Evolutionary conservation across 1,139 yeast genomes (phyloP).

Genomic region (Saccharomyces uvarum): DNA sequence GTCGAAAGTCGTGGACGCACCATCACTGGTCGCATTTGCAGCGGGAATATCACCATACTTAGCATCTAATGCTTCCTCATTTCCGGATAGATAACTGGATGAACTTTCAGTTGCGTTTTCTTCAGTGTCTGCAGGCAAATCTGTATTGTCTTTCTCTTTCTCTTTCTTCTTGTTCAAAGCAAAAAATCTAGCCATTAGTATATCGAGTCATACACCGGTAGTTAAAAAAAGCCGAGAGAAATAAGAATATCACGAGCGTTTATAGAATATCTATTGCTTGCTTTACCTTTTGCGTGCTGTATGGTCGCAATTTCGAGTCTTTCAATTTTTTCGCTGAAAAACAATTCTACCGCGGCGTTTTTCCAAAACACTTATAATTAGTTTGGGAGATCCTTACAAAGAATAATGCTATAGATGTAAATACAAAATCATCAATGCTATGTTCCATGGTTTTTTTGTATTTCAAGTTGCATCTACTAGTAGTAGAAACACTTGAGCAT

Average conservation of each 20-base stretch:
- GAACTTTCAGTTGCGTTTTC: not conserved
- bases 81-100: not conserved
- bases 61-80: not conserved
- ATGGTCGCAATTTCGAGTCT: not conserved
- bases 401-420: not conserved
- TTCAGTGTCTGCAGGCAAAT: not conserved
- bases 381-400: not conserved
- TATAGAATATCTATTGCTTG: not conserved
- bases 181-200: constrained; percentile 1
- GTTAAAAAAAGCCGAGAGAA: not conserved
- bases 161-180: constrained; percentile 3
- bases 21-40: constrained; percentile 10
- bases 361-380: not conserved
- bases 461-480: not conserved
- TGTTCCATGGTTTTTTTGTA: not conserved
- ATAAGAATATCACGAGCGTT: not conserved
- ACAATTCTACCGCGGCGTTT: not conserved
- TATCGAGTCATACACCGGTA: not conserved
- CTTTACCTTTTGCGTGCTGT: not conserved
- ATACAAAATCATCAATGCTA: not conserved
- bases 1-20: constrained; percentile 14
- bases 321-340: not conserved
- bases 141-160: not conserved
- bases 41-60: not conserved
- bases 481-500: not conserved